Percentiles rank a stretch among this genome's conserved stretches.
Evolutionary conservation across 768 basidiomycete species (phyloP).

Genomic region (Pseudohyphozyma bogoriensis): DNA sequence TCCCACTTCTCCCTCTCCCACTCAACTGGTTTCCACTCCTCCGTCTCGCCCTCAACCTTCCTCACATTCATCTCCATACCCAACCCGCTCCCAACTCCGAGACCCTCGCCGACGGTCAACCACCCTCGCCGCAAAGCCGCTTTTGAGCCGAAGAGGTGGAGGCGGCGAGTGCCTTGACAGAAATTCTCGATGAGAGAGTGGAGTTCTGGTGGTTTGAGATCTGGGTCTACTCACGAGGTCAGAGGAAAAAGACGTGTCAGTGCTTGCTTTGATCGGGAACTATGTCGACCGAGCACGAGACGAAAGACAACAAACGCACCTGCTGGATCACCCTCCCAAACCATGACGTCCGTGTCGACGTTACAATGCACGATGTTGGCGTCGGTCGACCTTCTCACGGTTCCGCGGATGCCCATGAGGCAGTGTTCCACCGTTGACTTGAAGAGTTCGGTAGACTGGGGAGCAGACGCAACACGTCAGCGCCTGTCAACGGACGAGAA

Average conservation of each 20-base stretch:
- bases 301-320: slow-evolving; percentile 33
- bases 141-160: slow-evolving; percentile 74
- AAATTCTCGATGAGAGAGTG: slow-evolving; percentile 96
- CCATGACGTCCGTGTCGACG: slow-evolving; percentile 91
- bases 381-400: slow-evolving; percentile 86
- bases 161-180: slow-evolving; percentile 80
- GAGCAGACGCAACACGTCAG: slow-evolving; percentile 45
- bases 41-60: slow-evolving; percentile 37
- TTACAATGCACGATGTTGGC: slow-evolving; percentile 98
- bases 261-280: neutral
- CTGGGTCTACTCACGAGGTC: slow-evolving; percentile 48
- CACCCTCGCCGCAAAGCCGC: slow-evolving; percentile 69
- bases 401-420: slow-evolving; percentile 92
- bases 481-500: slow-evolving; percentile 49
- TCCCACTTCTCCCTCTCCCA: slow-evolving; percentile 15
- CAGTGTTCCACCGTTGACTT: slow-evolving; percentile 92
- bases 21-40: slow-evolving; percentile 18
- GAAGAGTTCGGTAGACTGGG: slow-evolving; percentile 70
- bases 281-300: neutral
- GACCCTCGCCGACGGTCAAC: slow-evolving; percentile 54
- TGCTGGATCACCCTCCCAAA: slow-evolving; percentile 83
- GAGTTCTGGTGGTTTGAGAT: slow-evolving; percentile 85
- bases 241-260: neutral
- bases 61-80: slow-evolving; percentile 41
- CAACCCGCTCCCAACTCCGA: slow-evolving; percentile 45